A percentile compares a stretch with the other conserved stretches of the same genome.
Conservation (phyloP, 805 yeast species). For the Metschnikowia drakensbergensis region DNA sequence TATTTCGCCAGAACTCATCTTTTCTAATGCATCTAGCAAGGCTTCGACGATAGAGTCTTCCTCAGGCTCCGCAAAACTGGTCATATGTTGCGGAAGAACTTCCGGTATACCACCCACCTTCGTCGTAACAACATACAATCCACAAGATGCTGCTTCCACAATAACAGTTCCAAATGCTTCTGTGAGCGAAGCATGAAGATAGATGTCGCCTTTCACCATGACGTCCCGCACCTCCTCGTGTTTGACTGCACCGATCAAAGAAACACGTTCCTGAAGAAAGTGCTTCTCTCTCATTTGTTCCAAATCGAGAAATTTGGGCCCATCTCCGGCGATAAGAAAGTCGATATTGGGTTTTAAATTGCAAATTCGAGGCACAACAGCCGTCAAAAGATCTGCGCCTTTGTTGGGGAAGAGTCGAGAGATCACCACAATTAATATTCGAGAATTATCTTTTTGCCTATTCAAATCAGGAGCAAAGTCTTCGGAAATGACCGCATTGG, state of each 20-base stretch:
- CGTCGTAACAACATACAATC: conserved; percentile 88
- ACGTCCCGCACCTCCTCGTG: conserved; percentile 93
- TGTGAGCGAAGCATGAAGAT: conserved; percentile 87
- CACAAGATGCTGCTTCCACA: conserved; percentile 97
- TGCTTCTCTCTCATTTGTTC: conserved; percentile 92
- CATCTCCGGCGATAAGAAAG: conserved; percentile 92
- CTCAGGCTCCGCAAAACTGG: conserved; percentile 83
- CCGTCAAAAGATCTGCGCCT: conserved; percentile 86
- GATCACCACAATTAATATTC: conserved; percentile 82
- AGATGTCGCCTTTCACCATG: conserved; percentile 91
- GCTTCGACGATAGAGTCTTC: conserved; percentile 77
- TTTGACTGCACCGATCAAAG: conserved; percentile 77
- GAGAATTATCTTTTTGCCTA: not conserved
- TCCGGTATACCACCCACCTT: conserved; percentile 98
- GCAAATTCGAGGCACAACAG: conserved; percentile 83
- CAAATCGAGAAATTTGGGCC: conserved; percentile 89
- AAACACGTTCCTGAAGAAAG: conserved; percentile 82
- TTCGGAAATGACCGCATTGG: conserved; percentile 86
- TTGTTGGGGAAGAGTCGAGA: conserved; percentile 92
- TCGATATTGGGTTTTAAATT: conserved; percentile 55
- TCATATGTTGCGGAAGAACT: conserved; percentile 90
- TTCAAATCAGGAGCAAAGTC: conserved; percentile 62
- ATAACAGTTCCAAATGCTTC: conserved; percentile 98
- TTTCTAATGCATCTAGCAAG: conserved; percentile 63
- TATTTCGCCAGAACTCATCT: conserved; percentile 52